phyloP scores from a whole-genome alignment of 2,329 filamentous ascomycete genomes.

The Thielaviopsis populi region DNA sequence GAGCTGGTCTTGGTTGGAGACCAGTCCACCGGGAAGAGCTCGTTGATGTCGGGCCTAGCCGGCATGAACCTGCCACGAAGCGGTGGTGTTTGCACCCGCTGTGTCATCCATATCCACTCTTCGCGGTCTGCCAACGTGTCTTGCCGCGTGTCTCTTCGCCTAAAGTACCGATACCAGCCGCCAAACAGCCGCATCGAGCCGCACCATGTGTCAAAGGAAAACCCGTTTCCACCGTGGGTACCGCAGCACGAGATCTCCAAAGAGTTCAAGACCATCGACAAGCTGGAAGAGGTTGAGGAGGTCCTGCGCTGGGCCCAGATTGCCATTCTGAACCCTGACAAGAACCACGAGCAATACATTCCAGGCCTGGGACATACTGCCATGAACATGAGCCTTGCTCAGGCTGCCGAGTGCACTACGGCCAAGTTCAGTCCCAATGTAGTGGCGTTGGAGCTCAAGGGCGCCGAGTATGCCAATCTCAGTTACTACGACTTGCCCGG shows the following conservation, averaged over 20 bases:
- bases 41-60: conserved; percentile 45
- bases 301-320: conserved; percentile 61
- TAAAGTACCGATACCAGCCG: conserved; percentile 44
- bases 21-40: conserved; percentile 73
- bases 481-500: conserved; percentile 80
- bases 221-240: conserved; percentile 53
- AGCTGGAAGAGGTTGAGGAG: conserved; percentile 48
- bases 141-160: conserved; percentile 51
- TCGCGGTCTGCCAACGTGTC: conserved; percentile 46
- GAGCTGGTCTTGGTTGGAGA: conserved; percentile 75
- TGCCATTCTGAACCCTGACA: conserved; percentile 55
- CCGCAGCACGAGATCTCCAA: conserved; percentile 31
- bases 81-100: conserved; percentile 62
- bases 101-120: conserved; percentile 65
- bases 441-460: conserved; percentile 60
- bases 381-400: conserved; percentile 24
- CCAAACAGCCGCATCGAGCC: conserved; percentile 29
- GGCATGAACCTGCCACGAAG: conserved; percentile 58
- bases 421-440: conserved; percentile 72
- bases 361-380: conserved; percentile 32
- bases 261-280: conserved; percentile 48
- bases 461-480: conserved; percentile 53
- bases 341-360: conserved; percentile 37
- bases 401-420: conserved; percentile 30
- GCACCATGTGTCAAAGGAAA: conserved; percentile 32